Conservation (phyloP, 1,284 basidiomycete genomes). For the Uromyces viciae-fabae region DNA sequence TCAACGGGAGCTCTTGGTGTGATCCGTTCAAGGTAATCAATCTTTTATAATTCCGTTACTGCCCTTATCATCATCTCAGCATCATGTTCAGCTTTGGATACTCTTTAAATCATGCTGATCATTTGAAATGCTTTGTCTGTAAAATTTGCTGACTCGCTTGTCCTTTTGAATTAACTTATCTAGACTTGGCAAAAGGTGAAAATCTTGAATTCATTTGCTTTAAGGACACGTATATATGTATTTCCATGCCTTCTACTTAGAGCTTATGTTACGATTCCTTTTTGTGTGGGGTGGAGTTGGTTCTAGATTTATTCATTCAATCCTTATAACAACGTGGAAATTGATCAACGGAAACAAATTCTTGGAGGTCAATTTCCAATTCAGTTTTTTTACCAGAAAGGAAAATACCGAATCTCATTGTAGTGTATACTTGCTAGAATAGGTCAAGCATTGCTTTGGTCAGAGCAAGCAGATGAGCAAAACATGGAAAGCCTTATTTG, state of each 20-base stretch:
- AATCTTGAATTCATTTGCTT: background rate
- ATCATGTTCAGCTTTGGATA: background rate
- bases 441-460: constrained; percentile 67
- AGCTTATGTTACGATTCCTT: background rate
- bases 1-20: constrained; percentile 63
- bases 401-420: background rate
- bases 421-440: background rate
- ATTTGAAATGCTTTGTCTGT: background rate
- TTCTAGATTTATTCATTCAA: constrained; percentile 67
- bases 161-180: background rate
- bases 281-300: background rate
- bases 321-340: constrained; percentile 63
- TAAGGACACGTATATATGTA: constrained; percentile 12
- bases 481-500: constrained; percentile 71
- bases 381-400: background rate
- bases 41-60: too few species aligned
- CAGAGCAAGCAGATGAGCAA: constrained; percentile 68
- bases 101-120: background rate
- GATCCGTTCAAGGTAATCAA: constrained; percentile 64
- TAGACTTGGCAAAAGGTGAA: constrained; percentile 65
- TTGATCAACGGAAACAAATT: constrained; percentile 43
- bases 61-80: background rate
- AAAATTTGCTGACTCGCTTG: background rate
- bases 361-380: constrained; percentile 10
- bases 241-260: background rate